phyloP scores from a whole-genome alignment of 1,284 basidiomycete genomes.

The Ceratorhiza oryzae-sativae region DNA sequence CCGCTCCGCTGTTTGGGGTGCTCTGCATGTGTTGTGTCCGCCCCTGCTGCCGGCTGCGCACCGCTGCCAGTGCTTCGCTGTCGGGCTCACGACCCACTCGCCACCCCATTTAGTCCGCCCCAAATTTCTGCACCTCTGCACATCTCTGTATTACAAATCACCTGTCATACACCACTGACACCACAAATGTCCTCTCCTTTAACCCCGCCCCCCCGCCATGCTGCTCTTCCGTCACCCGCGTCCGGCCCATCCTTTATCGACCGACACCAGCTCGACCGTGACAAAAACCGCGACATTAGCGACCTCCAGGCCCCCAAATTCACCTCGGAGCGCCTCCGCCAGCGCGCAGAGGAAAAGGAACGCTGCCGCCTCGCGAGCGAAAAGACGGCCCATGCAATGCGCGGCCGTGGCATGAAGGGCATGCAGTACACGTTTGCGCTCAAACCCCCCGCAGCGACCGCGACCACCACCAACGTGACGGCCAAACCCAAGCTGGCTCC shows the following conservation, averaged over 20 bases:
- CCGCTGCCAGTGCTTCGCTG: conserved; percentile 4
- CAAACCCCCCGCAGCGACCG: conserved; percentile 57
- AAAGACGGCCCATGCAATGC: conserved; percentile 57
- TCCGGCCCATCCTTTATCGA: conserved; percentile 16
- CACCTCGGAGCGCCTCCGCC: conserved; percentile 75
- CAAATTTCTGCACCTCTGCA: conserved; percentile 34
- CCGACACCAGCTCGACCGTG: conserved; percentile 31
- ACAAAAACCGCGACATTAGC: conserved; percentile 58
- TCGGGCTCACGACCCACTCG: not conserved
- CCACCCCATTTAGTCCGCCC: conserved; percentile 22
- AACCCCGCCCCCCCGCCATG: conserved; percentile 21
- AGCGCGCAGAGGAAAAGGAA: conserved; percentile 79
- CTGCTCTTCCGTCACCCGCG: conserved; percentile 5
- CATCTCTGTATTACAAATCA: conserved; percentile 38
- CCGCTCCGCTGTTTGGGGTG: not conserved
- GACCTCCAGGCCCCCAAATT: conserved; percentile 81
- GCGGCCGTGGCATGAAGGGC: conserved; percentile 70
- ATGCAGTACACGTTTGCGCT: conserved; percentile 87
- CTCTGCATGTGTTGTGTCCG: not conserved
- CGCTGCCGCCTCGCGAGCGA: conserved; percentile 54
- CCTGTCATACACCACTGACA: conserved; percentile 37
- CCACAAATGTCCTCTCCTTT: conserved; percentile 25
- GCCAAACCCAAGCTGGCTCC: not conserved
- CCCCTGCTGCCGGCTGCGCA: not conserved
- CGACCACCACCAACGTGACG: conserved; percentile 35